Evolutionary conservation across 371 early-diverging fungal genomes (phyloP), one percentile per base, ranked within the genome.

Genomic region (Mucor irregularis): DNA sequence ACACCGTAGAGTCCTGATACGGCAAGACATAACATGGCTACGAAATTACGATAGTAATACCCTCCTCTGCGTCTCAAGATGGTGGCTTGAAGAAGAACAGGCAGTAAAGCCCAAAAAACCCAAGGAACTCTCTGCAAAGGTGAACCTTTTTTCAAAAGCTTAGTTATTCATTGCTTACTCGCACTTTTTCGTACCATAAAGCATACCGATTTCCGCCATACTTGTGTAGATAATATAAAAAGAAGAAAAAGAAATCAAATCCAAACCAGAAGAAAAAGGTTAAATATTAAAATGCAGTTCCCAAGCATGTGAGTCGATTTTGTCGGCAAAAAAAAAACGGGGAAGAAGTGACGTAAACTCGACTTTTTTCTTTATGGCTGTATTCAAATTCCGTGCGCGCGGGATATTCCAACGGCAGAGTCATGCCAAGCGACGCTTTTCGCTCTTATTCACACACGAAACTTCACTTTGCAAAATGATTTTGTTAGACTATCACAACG

Each of bases 401-500:
- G n/a, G n/a, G n/a, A n/a, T n/a, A n/a, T n/a, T n/a, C n/a, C n/a
- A n/a, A n/a, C n/a, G n/a, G 22, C 24, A 34, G 33, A 48, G 13
- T 16, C 26, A 51, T 39, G 39, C 30, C 38, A 51, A 39, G 40
- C 31, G 28, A 13, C 28, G 35, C 22, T 30, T 49, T 42, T 42
- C 30, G 7, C 17, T 31, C 8, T 13, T 31, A 22, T 31, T 9
- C 17, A 34, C 16, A 25, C 26, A 49, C 5, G 9, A 25, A 25
- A 51, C 26, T 22, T 29, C 38, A 51, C 19, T n/a, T n/a, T n/a
- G 24, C 13, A 46, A 10, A n/a, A 87, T 87, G 87, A 85, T 87
- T 69, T 72, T 87, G 50, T 71, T 87, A 57, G 88, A 87, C 61
- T 84, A 85, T 62, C 78, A 85, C 62, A 87, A 87, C 67, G 80